Conservation (phyloP, 768 basidiomycete genomes). For the Naganishia vaughanmartiniae region DNA sequence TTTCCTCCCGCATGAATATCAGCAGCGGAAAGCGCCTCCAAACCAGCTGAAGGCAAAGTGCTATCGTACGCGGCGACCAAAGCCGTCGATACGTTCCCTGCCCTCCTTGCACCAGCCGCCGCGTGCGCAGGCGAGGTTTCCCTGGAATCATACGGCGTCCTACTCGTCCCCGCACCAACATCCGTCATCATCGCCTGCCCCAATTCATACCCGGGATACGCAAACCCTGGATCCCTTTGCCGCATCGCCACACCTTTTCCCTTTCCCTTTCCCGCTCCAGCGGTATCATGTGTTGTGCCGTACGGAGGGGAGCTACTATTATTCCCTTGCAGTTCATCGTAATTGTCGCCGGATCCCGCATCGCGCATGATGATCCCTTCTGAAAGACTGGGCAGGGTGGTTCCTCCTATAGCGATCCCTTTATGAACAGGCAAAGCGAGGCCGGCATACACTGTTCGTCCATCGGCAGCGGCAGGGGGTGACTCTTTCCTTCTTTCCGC, state of each 20-base stretch:
- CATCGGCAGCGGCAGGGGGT: not conserved
- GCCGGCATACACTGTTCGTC: not conserved
- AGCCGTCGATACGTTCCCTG: not conserved
- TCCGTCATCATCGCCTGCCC: not conserved
- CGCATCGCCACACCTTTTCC: no score
- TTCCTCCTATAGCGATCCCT: constrained; percentile 11
- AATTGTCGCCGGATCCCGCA: not conserved
- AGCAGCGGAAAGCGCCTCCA: constrained; percentile 8
- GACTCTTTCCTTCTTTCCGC: not conserved
- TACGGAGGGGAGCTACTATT: no score
- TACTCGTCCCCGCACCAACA: not conserved
- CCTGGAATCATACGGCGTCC: constrained; percentile 11
- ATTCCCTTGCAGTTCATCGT: not conserved
- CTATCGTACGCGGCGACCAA: not conserved
- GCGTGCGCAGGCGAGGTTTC: not conserved
- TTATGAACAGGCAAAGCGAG: constrained; percentile 9
- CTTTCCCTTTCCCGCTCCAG: no score
- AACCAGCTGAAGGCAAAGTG: constrained; percentile 10
- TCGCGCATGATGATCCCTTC: constrained; percentile 9
- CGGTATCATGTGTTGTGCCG: no score
- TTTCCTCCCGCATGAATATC: not conserved
- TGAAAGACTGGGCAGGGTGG: constrained; percentile 16
- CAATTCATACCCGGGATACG: not conserved
- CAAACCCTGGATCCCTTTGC: not conserved
- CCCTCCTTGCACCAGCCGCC: not conserved